Evolutionary conservation across 768 basidiomycete genomes (phyloP).

Genomic region (Podaxis sp.): DNA sequence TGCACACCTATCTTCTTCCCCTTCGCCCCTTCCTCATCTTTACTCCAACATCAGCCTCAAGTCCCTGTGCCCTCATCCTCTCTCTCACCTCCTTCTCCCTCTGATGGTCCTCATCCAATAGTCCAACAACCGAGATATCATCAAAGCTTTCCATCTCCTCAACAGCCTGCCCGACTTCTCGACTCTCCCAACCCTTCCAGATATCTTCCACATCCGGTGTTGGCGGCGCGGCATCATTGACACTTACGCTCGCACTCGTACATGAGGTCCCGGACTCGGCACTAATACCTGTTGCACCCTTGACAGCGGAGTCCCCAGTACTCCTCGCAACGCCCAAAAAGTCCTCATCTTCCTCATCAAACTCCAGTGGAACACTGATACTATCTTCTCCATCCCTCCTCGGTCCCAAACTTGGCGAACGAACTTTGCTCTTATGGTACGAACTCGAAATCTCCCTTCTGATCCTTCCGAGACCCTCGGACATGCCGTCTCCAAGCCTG

Average conservation of each 20-base stretch:
- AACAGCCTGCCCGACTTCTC: slow-evolving; percentile 41
- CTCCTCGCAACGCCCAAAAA: slow-evolving; percentile 30
- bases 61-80: neutral
- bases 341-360: slow-evolving; percentile 71
- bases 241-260: slow-evolving; percentile 27
- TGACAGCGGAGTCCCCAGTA: slow-evolving; percentile 19
- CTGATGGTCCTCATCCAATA: slow-evolving; percentile 39
- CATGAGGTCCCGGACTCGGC: slow-evolving; percentile 33
- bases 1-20: neutral
- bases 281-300: slow-evolving; percentile 23
- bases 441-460: slow-evolving; percentile 49
- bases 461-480: slow-evolving; percentile 58
- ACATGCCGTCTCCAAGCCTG: slow-evolving; percentile 52
- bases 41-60: neutral
- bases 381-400: slow-evolving; percentile 17
- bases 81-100: slow-evolving; percentile 10
- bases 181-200: slow-evolving; percentile 43
- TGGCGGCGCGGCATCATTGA: slow-evolving; percentile 24
- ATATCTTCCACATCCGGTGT: slow-evolving; percentile 23
- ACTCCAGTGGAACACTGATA: slow-evolving; percentile 48
- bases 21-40: neutral
- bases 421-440: slow-evolving; percentile 25
- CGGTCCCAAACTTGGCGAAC: slow-evolving; percentile 40
- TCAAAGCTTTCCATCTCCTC: slow-evolving; percentile 53
- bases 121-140: slow-evolving; percentile 41